Evolutionary conservation across 73 alveolate species (phyloP), one percentile per base, ranked within the genome.

Genomic region (Paramecium primaurelia): DNA sequence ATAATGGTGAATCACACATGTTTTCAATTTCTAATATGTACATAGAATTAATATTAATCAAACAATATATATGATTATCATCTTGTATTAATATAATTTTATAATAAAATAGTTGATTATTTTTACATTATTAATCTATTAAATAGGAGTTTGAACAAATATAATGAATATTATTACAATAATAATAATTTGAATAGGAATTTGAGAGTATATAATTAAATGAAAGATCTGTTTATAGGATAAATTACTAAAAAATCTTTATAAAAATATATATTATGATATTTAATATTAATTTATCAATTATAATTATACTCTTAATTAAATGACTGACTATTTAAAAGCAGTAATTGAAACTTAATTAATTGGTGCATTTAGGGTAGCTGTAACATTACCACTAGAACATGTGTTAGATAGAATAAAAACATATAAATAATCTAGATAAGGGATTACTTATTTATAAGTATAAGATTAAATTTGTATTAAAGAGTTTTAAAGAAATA

Each of bases 281-380:
- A 54, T 54, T 54, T 18, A 54, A 54, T 54, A 54, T 54, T 18
- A 54, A 54, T 18, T 54, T 54, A 54, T 54, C 69, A 54, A 54
- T 54, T 18, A 54, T 54, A 18, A 49, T 54, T 54, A 54, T 54
- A 54, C 14, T 54, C 59, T 18, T n/a, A 54, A 54, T 54, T 54
- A 54, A 68, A 75, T 75, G 88, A 22, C 42, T 36, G 88, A 75
- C 37, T 34, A 37, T 37, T 34, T 40, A 37, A 75, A 75, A 75
- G 88, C 88, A 75, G 59, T 75, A 11, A 75, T 75, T 75, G 88
- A 75, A 37, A 75, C 88, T 3, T 45, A 75, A 75, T 22, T 75
- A 37, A 34, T 75, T 75, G 88, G 88, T 75, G 58, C 88, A 34
- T 37, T 40, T n/a, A 34, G 88, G 7, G 88, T 75, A 12, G 58